These are phyloP conservation scores for Fusarium buharicum DNA, from an alignment of 2,329 filamentous ascomycete species.

Conservation along the genomic window DNA sequence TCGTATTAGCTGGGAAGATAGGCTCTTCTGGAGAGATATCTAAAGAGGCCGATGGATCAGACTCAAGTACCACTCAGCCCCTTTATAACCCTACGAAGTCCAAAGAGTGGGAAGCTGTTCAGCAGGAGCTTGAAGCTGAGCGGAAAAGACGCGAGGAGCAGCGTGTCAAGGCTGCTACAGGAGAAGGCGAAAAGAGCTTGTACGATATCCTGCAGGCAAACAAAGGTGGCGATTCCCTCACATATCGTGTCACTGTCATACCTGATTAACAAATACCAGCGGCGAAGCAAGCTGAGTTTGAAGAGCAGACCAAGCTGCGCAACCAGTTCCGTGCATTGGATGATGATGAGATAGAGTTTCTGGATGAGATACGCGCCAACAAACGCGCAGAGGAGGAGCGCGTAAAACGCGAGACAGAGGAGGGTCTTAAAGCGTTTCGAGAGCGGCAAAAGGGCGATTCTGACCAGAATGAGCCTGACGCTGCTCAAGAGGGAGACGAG, in stretches of 20 bases:
- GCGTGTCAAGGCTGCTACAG: constrained; percentile 55
- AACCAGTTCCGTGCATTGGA: constrained; percentile 83
- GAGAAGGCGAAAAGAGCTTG: constrained; percentile 66
- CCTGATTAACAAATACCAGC: constrained; percentile 55
- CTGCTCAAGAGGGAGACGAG: constrained; percentile 46
- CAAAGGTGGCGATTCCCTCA: constrained; percentile 66
- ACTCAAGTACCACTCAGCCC: constrained; percentile 17
- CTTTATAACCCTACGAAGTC: constrained; percentile 40
- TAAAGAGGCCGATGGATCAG: constrained; percentile 32
- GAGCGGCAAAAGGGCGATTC: constrained; percentile 56
- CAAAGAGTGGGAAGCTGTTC: constrained; percentile 71
- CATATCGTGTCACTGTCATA: background rate
- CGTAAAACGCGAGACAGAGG: constrained; percentile 65
- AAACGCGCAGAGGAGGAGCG: constrained; percentile 65
- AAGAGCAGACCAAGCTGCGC: constrained; percentile 75
- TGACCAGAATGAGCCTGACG: constrained; percentile 15
- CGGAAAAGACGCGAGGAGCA: constrained; percentile 64
- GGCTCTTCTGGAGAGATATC: constrained; percentile 38
- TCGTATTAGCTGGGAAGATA: constrained; percentile 66
- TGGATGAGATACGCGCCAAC: constrained; percentile 67
- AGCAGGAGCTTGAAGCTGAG: constrained; percentile 71
- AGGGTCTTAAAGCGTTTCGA: constrained; percentile 66
- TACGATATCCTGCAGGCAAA: constrained; percentile 84
- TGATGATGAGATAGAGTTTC: constrained; percentile 81
- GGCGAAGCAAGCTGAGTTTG: constrained; percentile 84